Base-by-base conservation (phyloP, 306 rosid species). In the Gastrolobium villosum region DNA sequence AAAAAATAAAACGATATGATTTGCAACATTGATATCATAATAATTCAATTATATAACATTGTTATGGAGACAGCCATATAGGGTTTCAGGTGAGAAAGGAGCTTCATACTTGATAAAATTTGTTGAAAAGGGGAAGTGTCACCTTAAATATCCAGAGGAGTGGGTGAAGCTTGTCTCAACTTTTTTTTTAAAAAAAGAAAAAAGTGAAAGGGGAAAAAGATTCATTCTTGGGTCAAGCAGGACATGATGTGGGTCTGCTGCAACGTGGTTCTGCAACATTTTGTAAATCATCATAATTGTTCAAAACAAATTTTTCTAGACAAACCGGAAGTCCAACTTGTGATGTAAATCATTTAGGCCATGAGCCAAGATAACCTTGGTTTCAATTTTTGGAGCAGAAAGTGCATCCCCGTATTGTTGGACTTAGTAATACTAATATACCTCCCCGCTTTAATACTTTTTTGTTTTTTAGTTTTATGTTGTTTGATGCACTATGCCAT, bases 201-300 rank as follows among this genome's bases (percentile, higher is more conserved):
- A 28, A 3, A 30, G 26, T 10, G 28, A 10, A 43, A 65, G 26
- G 26, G 13, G 10, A 10, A 41, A 65, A 26, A 59, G 34, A 34
- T 20, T 20, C 26, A 20, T 20, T 20, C 26, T 20, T 20, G 26
- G 26, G 65, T 39, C 6, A 2, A 5, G 7, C 65, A 72, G 13
- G 28, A 5, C 34, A 28, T 32, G 36, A 70, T 37, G 48, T 49
- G 20, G 9, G 65, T 28, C 65, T 54, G 65, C 37, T 11, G 65
- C 32, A 69, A 8, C 48, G 10, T 70, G 30, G 13, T 70, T 70
- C 63, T 70, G 35, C 55, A 43, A 57, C 4, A 43, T 56, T 72
- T 30, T 74, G 20, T 46, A 61, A 73, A 13, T 54, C 2, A 4
- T 32, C 44, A n/a, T 59, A 44, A 44, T 30, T 30, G 44, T 44